These are phyloP conservation scores for Aegle marmelos DNA, from an alignment of 345 rosid genomes.

Conservation along the genomic window DNA sequence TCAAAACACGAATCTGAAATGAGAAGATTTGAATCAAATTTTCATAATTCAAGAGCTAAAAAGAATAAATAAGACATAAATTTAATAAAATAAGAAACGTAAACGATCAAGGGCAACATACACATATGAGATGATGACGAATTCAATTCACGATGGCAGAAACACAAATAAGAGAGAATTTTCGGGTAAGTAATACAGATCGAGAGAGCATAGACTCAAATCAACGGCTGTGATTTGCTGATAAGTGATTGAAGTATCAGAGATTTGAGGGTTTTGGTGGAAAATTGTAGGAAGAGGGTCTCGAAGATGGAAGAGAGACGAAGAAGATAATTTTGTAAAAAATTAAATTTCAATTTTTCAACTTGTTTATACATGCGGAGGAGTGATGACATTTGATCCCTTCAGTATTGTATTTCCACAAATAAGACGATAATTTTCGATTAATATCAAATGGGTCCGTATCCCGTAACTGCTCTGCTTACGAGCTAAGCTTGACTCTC, in stretches of 20 bases:
- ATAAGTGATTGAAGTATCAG: not conserved
- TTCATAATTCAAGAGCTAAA: conserved; percentile 15
- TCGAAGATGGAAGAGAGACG: not conserved
- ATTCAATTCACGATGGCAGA: not conserved
- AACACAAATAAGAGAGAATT: not conserved
- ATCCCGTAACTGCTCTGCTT: no score
- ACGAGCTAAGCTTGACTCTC: no score
- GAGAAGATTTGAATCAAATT: no score
- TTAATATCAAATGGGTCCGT: no score
- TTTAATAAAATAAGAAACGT: not conserved
- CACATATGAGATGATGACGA: not conserved
- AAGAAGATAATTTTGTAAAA: not conserved
- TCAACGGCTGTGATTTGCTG: not conserved
- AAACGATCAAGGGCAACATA: conserved; percentile 16
- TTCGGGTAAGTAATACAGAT: not conserved
- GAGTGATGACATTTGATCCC: no score
- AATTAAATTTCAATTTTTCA: no score
- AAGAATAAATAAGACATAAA: conserved; percentile 7
- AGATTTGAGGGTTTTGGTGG: not conserved
- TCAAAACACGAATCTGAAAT: not conserved
- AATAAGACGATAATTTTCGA: no score
- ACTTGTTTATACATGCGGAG: not conserved
- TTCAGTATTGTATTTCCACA: no score
- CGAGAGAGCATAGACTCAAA: not conserved
- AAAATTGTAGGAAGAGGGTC: not conserved